Conservation (phyloP, 2,329 filamentous ascomycete species). For the Apiospora rasikravindrae region DNA sequence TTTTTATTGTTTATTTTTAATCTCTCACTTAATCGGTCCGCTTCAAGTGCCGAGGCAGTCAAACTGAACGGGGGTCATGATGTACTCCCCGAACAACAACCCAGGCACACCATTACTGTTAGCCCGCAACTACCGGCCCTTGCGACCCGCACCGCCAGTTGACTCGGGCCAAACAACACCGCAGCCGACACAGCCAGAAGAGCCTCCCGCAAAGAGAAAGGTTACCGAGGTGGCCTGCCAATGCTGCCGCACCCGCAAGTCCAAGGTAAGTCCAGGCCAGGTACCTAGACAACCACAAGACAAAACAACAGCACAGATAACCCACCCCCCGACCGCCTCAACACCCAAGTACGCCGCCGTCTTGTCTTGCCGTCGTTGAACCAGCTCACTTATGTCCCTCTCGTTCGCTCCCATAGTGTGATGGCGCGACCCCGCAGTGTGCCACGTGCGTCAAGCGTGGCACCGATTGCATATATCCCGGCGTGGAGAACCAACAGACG, state of each 20-base stretch:
- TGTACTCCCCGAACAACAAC: background rate
- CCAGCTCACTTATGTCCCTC: background rate
- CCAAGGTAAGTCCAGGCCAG: background rate
- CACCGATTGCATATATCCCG: background rate
- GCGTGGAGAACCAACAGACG: background rate
- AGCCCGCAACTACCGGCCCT: background rate
- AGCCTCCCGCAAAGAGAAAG: background rate
- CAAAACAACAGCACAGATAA: background rate
- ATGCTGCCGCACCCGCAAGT: background rate
- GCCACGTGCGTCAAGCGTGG: conserved; percentile 5
- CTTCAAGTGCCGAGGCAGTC: background rate
- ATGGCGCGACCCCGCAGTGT: background rate
- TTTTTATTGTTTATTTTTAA: background rate
- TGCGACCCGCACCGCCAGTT: background rate
- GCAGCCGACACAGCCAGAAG: background rate
- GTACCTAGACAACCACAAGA: too few species aligned
- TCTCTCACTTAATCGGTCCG: background rate
- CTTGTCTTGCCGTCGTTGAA: background rate
- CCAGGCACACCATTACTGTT: background rate
- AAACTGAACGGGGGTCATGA: background rate
- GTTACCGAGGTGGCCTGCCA: background rate
- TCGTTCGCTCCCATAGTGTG: background rate
- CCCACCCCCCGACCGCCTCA: too few species aligned
- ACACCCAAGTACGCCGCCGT: too few species aligned
- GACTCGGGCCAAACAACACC: background rate